phyloP scores from a whole-genome alignment of 2,329 filamentous ascomycete genomes.

The Colletotrichum ledebouriae region DNA sequence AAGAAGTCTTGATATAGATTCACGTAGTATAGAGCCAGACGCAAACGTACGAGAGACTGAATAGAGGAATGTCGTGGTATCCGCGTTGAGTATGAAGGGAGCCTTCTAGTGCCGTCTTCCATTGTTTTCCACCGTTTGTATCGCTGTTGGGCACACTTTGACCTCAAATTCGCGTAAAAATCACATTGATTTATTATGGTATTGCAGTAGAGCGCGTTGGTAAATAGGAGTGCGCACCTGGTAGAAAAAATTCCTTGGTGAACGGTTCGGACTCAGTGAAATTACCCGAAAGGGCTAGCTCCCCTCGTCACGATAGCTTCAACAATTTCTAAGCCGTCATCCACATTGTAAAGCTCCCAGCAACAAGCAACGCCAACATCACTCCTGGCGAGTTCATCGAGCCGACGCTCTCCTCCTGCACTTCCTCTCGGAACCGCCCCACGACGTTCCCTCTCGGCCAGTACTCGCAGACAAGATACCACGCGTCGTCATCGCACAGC shows the following conservation, averaged over 20 bases:
- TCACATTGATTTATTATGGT: background rate
- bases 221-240: too few species aligned
- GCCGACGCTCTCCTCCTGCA: conserved; percentile 16
- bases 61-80: too few species aligned
- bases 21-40: too few species aligned
- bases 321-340: conserved; percentile 4
- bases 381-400: background rate
- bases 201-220: too few species aligned
- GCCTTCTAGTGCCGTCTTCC: too few species aligned
- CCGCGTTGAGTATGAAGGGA: too few species aligned
- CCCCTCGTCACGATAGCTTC: conserved; percentile 8
- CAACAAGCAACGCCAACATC: background rate
- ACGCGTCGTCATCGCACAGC: conserved; percentile 56
- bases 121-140: background rate
- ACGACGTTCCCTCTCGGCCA: conserved; percentile 75
- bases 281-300: background rate
- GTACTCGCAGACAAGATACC: conserved; percentile 80
- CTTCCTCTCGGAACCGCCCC: conserved; percentile 60
- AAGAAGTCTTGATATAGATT: background rate
- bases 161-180: background rate
- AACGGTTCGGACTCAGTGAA: too few species aligned
- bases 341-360: background rate
- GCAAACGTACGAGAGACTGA: too few species aligned
- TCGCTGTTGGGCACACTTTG: background rate
- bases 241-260: too few species aligned